A percentile compares a stretch with the other conserved stretches of the same genome.
Conservation (phyloP, 2,329 filamentous ascomycete species). For the Alternaria panax region DNA sequence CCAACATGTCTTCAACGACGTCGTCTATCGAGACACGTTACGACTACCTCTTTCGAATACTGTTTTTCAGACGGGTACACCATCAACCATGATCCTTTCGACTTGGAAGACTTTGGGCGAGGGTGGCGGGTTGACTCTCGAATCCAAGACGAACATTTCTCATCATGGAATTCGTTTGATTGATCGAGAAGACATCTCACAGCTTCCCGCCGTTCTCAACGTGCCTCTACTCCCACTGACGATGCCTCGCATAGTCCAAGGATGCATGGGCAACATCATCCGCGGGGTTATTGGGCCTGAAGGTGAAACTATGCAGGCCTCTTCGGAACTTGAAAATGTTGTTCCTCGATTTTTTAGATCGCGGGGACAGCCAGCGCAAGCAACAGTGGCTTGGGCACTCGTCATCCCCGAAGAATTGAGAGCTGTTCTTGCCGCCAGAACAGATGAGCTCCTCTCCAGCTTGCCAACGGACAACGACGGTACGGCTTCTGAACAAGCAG, state of each 20-base stretch:
- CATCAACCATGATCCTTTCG: constrained; percentile 37
- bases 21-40: constrained; percentile 34
- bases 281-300: constrained; percentile 63
- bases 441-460: constrained; percentile 13
- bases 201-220: constrained; percentile 30
- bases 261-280: constrained; percentile 80
- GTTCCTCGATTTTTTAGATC: constrained; percentile 66
- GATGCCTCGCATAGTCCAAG: constrained; percentile 65
- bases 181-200: not conserved
- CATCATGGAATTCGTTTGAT: constrained; percentile 26
- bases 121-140: constrained; percentile 9
- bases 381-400: constrained; percentile 76
- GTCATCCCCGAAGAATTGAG: constrained; percentile 58
- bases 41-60: constrained; percentile 78
- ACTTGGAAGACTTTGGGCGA: constrained; percentile 26
- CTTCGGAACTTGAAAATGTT: constrained; percentile 71
- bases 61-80: constrained; percentile 72
- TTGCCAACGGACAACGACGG: constrained; percentile 1
- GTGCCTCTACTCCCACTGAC: constrained; percentile 70
- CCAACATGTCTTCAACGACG: constrained; percentile 1
- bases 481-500: not conserved
- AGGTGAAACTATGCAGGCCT: constrained; percentile 65
- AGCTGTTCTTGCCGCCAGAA: constrained; percentile 4
- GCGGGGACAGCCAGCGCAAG: constrained; percentile 50
- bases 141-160: constrained; percentile 21